These are phyloP conservation scores for Penicillium sp. DNA, from an alignment of 2,329 filamentous ascomycete genomes.

Conservation along the genomic window DNA sequence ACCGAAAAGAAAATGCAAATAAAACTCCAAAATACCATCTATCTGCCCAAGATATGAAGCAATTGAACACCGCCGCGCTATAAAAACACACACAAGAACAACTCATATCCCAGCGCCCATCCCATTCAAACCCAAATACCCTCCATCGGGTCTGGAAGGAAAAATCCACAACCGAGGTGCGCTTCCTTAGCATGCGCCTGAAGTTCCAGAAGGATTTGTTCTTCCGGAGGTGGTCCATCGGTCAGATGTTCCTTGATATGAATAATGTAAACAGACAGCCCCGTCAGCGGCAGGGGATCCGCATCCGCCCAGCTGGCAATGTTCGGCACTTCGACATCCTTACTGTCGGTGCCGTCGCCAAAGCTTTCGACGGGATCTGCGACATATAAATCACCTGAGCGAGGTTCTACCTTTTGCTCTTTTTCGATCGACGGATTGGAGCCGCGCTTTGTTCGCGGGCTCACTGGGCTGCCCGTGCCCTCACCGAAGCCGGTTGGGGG, in stretches of 20 bases:
- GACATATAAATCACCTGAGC: background rate
- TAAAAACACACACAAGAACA: background rate
- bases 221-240: conserved; percentile 66
- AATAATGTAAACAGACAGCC: conserved; percentile 81
- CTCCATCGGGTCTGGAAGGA: conserved; percentile 68
- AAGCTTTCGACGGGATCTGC: background rate
- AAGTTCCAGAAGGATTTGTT: conserved; percentile 71
- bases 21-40: background rate
- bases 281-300: conserved; percentile 59
- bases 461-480: conserved; percentile 20
- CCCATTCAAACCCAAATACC: conserved; percentile 44
- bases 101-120: background rate
- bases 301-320: conserved; percentile 17
- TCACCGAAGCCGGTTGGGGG: conserved; percentile 18
- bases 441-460: conserved; percentile 28
- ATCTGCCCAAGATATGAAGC: background rate
- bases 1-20: background rate
- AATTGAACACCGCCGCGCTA: background rate
- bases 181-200: conserved; percentile 64
- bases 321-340: conserved; percentile 6
- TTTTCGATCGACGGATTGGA: conserved; percentile 12
- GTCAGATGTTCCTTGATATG: conserved; percentile 86
- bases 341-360: background rate
- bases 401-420: conserved; percentile 1
- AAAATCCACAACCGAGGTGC: conserved; percentile 76